Evolutionary conservation across 2,329 filamentous ascomycete genomes (phyloP).

Genomic region (Camillea tinctor): DNA sequence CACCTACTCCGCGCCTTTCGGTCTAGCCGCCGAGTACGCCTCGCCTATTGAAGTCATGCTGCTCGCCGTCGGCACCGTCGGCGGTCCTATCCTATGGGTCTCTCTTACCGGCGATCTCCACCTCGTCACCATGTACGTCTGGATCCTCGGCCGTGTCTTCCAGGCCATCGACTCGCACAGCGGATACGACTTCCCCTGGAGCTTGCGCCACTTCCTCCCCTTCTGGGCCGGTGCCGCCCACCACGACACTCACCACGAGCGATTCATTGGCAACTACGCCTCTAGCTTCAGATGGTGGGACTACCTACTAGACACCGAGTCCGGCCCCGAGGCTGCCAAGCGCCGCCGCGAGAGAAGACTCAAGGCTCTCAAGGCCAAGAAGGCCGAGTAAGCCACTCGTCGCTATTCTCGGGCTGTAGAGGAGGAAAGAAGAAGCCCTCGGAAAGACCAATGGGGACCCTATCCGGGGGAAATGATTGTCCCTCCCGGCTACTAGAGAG

Average conservation of each 20-base stretch:
- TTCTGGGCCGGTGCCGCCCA: conserved; percentile 98
- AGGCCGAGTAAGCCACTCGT: conserved; percentile 55
- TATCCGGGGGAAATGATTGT: background rate
- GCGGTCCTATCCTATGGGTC: conserved; percentile 80
- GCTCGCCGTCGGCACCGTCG: conserved; percentile 82
- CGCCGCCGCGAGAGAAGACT: conserved; percentile 77
- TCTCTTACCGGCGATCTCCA: conserved; percentile 83
- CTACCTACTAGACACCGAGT: conserved; percentile 89
- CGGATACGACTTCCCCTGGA: conserved; percentile 98
- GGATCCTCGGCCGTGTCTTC: conserved; percentile 91
- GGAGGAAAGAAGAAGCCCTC: background rate
- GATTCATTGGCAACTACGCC: conserved; percentile 97
- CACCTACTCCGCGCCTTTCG: conserved; percentile 96
- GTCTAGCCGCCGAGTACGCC: conserved; percentile 93
- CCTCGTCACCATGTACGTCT: conserved; percentile 95
- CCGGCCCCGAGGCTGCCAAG: conserved; percentile 82
- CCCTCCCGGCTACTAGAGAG: background rate
- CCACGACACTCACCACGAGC: conserved; percentile 96
- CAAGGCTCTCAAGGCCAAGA: conserved; percentile 62
- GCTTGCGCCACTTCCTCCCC: conserved; percentile 88
- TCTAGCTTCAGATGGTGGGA: conserved; percentile 99
- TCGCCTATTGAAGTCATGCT: conserved; percentile 97
- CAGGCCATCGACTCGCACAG: conserved; percentile 98
- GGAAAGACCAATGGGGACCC: background rate
- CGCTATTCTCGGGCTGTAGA: background rate